Percentiles rank a stretch among this genome's conserved stretches.
Evolutionary conservation across 106 monocot species (phyloP).

Genomic region (Phalaenopsis aphrodite): DNA sequence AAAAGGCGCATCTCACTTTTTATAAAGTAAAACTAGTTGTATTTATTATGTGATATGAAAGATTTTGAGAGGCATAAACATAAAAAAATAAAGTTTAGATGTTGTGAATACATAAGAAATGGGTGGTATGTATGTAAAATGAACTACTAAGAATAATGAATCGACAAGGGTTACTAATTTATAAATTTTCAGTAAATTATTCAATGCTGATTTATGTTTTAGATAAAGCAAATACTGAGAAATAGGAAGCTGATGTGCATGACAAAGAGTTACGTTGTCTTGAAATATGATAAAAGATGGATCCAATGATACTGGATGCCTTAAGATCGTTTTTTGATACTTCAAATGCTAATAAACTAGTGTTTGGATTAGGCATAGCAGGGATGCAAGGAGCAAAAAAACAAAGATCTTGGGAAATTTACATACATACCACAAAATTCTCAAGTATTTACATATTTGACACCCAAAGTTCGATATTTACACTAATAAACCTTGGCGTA

Average conservation of each 20-base stretch:
- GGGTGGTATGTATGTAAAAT: too few relatives aligned
- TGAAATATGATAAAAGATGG: background rate
- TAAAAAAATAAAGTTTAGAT: too few relatives aligned
- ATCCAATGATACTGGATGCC: background rate
- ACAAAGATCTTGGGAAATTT: background rate
- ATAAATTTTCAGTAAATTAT: background rate
- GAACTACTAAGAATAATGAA: background rate
- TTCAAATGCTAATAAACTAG: background rate
- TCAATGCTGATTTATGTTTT: background rate
- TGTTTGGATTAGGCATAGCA: background rate
- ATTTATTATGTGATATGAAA: too few relatives aligned
- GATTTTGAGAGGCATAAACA: too few relatives aligned
- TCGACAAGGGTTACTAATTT: background rate
- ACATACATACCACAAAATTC: too few relatives aligned
- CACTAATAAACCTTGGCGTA: too few relatives aligned
- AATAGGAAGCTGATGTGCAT: background rate
- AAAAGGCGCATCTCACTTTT: too few relatives aligned
- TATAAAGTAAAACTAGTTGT: too few relatives aligned
- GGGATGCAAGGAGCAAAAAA: background rate
- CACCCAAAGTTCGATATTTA: too few relatives aligned
- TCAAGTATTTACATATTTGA: too few relatives aligned
- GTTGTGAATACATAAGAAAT: too few relatives aligned
- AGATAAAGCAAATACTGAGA: background rate
- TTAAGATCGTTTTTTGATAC: background rate
- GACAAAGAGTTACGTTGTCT: too few relatives aligned